Conservation (phyloP, 495 filamentous ascomycete species). For the Penicillium cataractarum region DNA sequence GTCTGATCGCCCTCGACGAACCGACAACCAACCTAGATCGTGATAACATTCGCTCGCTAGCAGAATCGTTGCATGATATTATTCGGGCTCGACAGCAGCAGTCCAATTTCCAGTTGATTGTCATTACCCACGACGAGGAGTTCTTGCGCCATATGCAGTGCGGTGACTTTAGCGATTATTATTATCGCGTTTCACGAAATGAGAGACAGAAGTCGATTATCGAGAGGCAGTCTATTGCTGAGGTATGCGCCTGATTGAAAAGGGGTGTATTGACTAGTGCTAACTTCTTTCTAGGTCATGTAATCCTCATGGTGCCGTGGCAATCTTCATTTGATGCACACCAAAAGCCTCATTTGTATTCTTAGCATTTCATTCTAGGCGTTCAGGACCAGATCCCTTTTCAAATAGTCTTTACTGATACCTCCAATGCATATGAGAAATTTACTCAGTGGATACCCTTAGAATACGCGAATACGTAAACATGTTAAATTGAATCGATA, state of each 20-base stretch:
- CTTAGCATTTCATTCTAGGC: slow-evolving; percentile 5
- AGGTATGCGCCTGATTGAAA: slow-evolving; percentile 41
- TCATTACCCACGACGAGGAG: slow-evolving; percentile 99
- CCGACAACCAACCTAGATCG: slow-evolving; percentile 96
- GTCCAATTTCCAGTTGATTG: slow-evolving; percentile 94
- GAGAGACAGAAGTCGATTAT: slow-evolving; percentile 88
- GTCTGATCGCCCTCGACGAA: slow-evolving; percentile 95
- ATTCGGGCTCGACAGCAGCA: slow-evolving; percentile 83
- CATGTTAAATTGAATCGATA: background rate
- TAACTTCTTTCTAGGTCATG: slow-evolving; percentile 27
- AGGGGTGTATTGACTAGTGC: background rate
- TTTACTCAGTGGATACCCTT: background rate
- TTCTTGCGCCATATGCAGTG: slow-evolving; percentile 93
- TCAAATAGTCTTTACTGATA: slow-evolving; percentile 1
- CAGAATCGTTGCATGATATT: slow-evolving; percentile 81
- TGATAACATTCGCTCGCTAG: slow-evolving; percentile 90
- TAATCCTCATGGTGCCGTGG: slow-evolving; percentile 6
- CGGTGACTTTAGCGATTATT: slow-evolving; percentile 90
- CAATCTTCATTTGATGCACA: background rate
- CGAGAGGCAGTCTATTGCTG: slow-evolving; percentile 67
- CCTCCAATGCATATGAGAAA: background rate
- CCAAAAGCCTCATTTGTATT: background rate
- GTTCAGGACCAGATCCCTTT: background rate
- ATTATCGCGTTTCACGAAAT: slow-evolving; percentile 82
- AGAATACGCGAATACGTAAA: background rate